Percentiles rank a stretch among this genome's conserved stretches.
phyloP scores from a whole-genome alignment of 352 stramenopile genomes.

The Blastocystis sp. region DNA sequence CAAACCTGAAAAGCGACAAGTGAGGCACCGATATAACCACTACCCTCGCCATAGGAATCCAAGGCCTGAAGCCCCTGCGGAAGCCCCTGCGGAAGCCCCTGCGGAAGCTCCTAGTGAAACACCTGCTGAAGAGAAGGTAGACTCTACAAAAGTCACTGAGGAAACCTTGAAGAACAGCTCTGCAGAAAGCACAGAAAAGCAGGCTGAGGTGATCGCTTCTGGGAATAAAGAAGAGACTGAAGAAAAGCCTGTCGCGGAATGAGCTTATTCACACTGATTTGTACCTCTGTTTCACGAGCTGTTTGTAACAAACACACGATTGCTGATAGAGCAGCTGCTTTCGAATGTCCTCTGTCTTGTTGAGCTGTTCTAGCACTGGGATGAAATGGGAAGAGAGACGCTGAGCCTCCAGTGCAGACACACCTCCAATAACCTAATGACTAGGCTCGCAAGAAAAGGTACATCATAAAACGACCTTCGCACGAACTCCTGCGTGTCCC shows the following conservation, averaged over 20 bases:
- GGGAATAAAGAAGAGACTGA: background rate
- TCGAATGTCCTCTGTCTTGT: constrained; percentile 23
- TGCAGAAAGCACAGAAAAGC: background rate
- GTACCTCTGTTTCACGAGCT: background rate
- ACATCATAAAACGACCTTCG: constrained; percentile 29
- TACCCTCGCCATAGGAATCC: background rate
- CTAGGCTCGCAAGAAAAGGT: background rate
- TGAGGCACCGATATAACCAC: background rate
- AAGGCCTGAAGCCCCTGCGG: background rate
- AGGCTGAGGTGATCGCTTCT: background rate
- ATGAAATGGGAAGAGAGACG: constrained; percentile 56
- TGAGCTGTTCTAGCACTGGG: constrained; percentile 29
- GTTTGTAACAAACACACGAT: constrained; percentile 31
- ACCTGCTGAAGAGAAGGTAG: background rate
- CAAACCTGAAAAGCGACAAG: background rate
- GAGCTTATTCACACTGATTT: no score
- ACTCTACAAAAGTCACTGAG: background rate
- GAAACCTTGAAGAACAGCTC: background rate
- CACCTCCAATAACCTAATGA: constrained; percentile 9
- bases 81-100: background rate
- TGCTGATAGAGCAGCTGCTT: background rate
- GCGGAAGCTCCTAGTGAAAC: background rate
- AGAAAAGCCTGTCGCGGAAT: background rate
- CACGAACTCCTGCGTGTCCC: background rate
- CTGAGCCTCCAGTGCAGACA: constrained; percentile 3